Conservation (phyloP, 257 asterid species). For the Przewalskia tangutica region DNA sequence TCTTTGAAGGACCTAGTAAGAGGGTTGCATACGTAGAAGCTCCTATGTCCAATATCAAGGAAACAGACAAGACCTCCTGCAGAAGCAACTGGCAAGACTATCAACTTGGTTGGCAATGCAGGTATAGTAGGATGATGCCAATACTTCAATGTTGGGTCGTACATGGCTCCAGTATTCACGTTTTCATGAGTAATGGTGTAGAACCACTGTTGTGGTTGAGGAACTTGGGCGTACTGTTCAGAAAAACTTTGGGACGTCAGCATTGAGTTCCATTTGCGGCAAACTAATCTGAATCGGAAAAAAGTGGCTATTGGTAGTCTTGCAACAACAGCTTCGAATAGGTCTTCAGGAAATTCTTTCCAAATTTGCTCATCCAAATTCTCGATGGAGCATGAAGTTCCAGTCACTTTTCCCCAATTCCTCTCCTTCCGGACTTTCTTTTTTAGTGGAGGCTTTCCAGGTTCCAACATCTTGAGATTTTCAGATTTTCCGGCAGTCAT, state of each 20-base stretch:
- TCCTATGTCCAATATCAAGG: constrained; percentile 69
- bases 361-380: constrained; percentile 63
- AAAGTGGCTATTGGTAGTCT: constrained; percentile 74
- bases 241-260: constrained; percentile 75
- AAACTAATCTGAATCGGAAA: constrained; percentile 72
- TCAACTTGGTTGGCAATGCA: constrained; percentile 58
- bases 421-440: constrained; percentile 68
- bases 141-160: constrained; percentile 54
- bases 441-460: constrained; percentile 68
- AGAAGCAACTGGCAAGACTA: constrained; percentile 84
- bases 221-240: constrained; percentile 51
- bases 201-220: constrained; percentile 65
- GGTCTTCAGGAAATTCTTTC: constrained; percentile 95
- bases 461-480: constrained; percentile 76
- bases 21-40: constrained; percentile 84
- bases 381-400: constrained; percentile 28
- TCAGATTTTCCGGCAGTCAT: constrained; percentile 76
- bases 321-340: constrained; percentile 79
- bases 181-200: constrained; percentile 82
- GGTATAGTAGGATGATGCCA: constrained; percentile 92
- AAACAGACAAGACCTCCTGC: constrained; percentile 95
- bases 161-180: constrained; percentile 74
- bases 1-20: constrained; percentile 72
- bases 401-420: constrained; percentile 35
- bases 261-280: constrained; percentile 74